Base-by-base conservation (phyloP, 1,284 basidiomycete species). In the Phellopilus nigrolimitatus region DNA sequence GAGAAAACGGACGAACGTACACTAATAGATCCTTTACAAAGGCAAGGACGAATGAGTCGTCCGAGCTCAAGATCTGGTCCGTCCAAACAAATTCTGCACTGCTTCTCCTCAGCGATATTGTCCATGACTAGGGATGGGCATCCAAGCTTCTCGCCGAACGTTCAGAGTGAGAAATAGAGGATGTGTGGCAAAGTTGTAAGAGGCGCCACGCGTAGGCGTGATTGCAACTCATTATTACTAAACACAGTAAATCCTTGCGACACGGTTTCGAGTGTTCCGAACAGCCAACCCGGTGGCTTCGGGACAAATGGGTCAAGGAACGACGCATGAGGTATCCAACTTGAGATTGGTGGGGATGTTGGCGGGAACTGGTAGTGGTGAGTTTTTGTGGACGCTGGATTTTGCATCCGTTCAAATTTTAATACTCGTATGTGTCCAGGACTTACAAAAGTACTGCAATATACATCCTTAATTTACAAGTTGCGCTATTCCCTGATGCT, bases 11-110 rank as follows among this genome's bases (percentile, higher is more conserved):
- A 44, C 31, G 7, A 52, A 70, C 83, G 64, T 66, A 88, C 86
- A 57, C 80, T 84, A 48, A 90, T 88, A n/a, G 83, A 81, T 25
- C 88, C 88, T 56, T 76, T 82, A 68, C 87, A 91, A 1, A 83
- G 74, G 65, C 88, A 90, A 4, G 88, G 87, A 31, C 80, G 76
- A 58, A 89, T 86, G 53, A 89, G 76, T 50, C 79, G 75, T 4
- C 87, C 87, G 30, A 83, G 71, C 49, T 78, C 72, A 3, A 62
- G 67, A 60, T 85, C 83, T 40, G 74, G 71, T 9, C 81, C 79
- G 50, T 86, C 86, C 24, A 87, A 69, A 62, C 86, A 89, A 53
- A 89, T 89, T 45, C 87, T 77, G 61, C 86, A 89, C 61, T 85
- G 84, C 59, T 78, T 84, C 54, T 71, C 68, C 3, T 70, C 67